A percentile compares a stretch with the other conserved stretches of the same genome.
Evolutionary conservation across 208 protist genomes (phyloP).

Genomic region (Trypanosoma theileri): DNA sequence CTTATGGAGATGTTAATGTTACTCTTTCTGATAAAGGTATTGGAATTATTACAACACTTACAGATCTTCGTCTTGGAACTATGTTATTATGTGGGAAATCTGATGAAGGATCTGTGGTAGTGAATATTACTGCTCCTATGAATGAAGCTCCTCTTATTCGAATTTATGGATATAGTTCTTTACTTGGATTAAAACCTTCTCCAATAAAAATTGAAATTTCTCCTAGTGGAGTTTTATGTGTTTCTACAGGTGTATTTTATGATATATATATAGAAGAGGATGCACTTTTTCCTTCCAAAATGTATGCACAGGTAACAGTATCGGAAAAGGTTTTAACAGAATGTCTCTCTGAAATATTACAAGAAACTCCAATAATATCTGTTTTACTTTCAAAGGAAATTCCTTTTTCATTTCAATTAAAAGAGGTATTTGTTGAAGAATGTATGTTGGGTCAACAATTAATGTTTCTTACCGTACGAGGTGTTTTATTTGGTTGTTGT

Average conservation of each 20-base stretch:
- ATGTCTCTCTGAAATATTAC: conserved; percentile 34
- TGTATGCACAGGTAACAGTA: conserved; percentile 36
- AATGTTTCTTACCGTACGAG: conserved; percentile 35
- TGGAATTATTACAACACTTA: conserved; percentile 17
- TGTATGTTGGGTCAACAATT: conserved; percentile 35
- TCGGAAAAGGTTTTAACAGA: conserved; percentile 27
- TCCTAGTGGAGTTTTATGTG: conserved; percentile 21
- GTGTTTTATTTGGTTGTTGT: conserved; percentile 70
- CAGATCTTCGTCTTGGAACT: conserved; percentile 15
- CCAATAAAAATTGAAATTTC: conserved; percentile 33
- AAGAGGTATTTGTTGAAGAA: conserved; percentile 37
- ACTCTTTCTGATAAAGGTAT: conserved; percentile 9
- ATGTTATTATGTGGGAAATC: conserved; percentile 18
- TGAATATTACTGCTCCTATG: conserved; percentile 13
- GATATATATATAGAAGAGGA: conserved; percentile 52
- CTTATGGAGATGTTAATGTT: conserved; percentile 14
- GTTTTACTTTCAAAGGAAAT: conserved; percentile 51
- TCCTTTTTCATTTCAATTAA: conserved; percentile 41
- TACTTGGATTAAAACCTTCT: conserved; percentile 20
- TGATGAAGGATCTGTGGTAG: conserved; percentile 3
- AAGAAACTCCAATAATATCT: conserved; percentile 46
- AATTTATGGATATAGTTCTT: conserved; percentile 29
- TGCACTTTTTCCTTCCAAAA: conserved; percentile 26
- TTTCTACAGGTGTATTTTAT: conserved; percentile 33
- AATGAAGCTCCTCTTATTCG: conserved; percentile 7